phyloP scores from a whole-genome alignment of 129 eudicot genomes.

The Pittosporum tobira region DNA sequence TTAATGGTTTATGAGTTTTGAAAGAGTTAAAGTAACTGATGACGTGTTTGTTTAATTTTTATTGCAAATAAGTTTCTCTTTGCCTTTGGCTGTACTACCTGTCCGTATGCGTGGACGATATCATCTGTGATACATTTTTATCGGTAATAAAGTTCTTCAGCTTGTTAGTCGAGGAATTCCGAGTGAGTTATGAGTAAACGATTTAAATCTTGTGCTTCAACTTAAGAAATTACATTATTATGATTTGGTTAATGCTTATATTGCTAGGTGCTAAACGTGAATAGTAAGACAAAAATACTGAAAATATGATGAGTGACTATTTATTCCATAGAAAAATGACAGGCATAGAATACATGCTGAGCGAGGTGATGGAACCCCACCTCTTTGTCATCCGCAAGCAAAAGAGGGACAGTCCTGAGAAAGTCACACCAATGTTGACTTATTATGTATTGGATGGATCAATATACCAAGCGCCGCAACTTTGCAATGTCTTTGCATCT shows the following conservation, averaged over 20 bases:
- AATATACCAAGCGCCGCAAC: slow-evolving; percentile 95
- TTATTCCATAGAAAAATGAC: slow-evolving; percentile 63
- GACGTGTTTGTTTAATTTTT: no score
- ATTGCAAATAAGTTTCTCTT: no score
- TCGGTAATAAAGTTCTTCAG: not conserved
- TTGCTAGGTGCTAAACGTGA: not conserved
- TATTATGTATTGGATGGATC: slow-evolving; percentile 93
- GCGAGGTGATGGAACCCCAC: slow-evolving; percentile 84
- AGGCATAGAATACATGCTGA: slow-evolving; percentile 60
- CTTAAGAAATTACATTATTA: not conserved
- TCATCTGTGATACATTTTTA: no score
- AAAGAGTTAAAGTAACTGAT: no score
- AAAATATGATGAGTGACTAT: slow-evolving; percentile 2
- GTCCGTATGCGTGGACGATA: no score
- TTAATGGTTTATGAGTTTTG: not conserved
- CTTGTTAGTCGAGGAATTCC: not conserved
- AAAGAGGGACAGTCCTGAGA: slow-evolving; percentile 82
- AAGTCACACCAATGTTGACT: slow-evolving; percentile 82
- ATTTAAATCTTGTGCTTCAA: not conserved
- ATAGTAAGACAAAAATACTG: not conserved
- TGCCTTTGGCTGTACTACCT: no score
- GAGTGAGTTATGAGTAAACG: not conserved
- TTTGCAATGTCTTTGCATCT: slow-evolving; percentile 84
- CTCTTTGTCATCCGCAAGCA: slow-evolving; percentile 86
- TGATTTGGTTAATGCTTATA: not conserved